Evolutionary conservation across 2,329 filamentous ascomycete genomes (phyloP).

Genomic region (Paecilomyces sp.): DNA sequence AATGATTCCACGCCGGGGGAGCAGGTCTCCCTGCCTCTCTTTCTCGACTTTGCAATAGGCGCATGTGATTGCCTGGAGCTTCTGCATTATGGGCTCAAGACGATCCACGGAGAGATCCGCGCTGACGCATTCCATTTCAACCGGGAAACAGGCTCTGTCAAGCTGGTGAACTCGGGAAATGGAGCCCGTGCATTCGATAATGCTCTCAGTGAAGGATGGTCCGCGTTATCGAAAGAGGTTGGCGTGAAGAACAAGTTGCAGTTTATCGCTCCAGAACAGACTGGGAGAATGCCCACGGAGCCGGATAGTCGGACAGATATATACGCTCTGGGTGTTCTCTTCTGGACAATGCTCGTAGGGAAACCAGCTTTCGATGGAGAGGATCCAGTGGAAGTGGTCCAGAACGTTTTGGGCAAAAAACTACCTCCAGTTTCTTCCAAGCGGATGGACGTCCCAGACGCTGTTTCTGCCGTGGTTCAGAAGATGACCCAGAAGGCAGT

Average conservation of each 20-base stretch:
- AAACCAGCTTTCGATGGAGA: constrained; percentile 72
- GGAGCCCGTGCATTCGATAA: constrained; percentile 86
- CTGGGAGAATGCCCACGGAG: constrained; percentile 83
- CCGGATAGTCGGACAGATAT: constrained; percentile 90
- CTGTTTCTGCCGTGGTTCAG: constrained; percentile 73
- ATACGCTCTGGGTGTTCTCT: constrained; percentile 81
- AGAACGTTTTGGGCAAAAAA: constrained; percentile 73
- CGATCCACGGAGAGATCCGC: constrained; percentile 85
- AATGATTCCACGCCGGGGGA: constrained; percentile 45
- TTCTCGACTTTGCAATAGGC: constrained; percentile 87
- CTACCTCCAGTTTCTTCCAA: constrained; percentile 70
- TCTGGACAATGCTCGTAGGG: constrained; percentile 79
- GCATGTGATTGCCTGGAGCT: constrained; percentile 80
- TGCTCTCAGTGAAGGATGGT: constrained; percentile 83
- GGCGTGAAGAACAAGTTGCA: constrained; percentile 84
- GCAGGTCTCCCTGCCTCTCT: constrained; percentile 64
- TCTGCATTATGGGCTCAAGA: constrained; percentile 78
- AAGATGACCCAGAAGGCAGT: constrained; percentile 90
- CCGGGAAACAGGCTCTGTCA: constrained; percentile 61
- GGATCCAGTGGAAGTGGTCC: constrained; percentile 81
- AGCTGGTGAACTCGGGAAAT: constrained; percentile 77
- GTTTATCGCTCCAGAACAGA: constrained; percentile 92
- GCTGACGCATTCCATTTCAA: constrained; percentile 89
- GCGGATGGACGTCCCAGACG: constrained; percentile 76
- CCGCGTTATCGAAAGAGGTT: constrained; percentile 69